phyloP scores from a whole-genome alignment of 2,329 filamentous ascomycete genomes.

The Scolecobasidium constrictum region DNA sequence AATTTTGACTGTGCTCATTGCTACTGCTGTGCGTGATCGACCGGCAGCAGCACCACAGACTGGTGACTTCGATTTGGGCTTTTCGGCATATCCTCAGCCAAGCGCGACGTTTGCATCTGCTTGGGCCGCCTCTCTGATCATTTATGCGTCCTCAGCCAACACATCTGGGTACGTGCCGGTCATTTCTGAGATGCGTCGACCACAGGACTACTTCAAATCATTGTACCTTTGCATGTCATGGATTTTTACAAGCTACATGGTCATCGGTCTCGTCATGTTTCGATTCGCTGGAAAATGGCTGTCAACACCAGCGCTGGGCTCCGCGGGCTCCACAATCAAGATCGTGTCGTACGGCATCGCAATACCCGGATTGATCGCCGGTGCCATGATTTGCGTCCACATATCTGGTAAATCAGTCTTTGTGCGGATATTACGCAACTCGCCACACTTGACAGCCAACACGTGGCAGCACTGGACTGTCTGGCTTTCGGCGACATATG shows the following conservation, averaged over 20 bases:
- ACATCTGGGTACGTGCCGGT: constrained; percentile 3
- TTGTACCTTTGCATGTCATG: constrained; percentile 6
- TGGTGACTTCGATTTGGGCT: constrained; percentile 6
- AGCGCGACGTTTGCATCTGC: constrained; percentile 2
- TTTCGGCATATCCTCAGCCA: not conserved
- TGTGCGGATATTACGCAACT: constrained; percentile 6
- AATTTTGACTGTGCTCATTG: constrained; percentile 6
- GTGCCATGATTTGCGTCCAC: constrained; percentile 5
- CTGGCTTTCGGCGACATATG: constrained; percentile 4
- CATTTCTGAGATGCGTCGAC: constrained; percentile 3
- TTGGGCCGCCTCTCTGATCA: not conserved
- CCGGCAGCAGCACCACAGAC: constrained; percentile 6
- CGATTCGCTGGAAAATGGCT: constrained; percentile 4
- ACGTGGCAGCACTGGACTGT: constrained; percentile 1
- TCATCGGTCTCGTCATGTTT: not conserved
- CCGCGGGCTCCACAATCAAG: constrained; percentile 5
- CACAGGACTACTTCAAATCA: constrained; percentile 5
- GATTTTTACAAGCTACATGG: not conserved
- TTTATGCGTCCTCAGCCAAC: constrained; percentile 1
- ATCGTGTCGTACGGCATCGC: constrained; percentile 4
- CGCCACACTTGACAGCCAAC: constrained; percentile 1
- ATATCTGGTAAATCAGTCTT: constrained; percentile 6
- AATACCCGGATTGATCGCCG: constrained; percentile 3
- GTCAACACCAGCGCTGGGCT: not conserved
- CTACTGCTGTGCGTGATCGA: not conserved